Evolutionary conservation across 2,329 filamentous ascomycete species (phyloP).

Genomic region (Dactylellina parvicollis): DNA sequence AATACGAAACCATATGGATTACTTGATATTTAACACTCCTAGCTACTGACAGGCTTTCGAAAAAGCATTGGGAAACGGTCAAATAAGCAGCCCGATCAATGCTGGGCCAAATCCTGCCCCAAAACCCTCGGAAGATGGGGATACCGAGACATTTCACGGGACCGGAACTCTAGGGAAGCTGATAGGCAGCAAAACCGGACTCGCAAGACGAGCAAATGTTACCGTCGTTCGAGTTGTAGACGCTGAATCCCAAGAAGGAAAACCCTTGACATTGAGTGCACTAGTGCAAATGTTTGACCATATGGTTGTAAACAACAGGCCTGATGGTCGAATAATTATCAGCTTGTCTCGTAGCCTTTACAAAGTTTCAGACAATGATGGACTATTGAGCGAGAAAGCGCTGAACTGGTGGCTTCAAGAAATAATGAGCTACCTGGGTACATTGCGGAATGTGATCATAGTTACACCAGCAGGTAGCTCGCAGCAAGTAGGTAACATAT

Average conservation of each 20-base stretch:
- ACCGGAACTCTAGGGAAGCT: conserved; percentile 8
- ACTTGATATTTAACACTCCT: too few relatives aligned
- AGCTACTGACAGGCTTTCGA: conserved; percentile 10
- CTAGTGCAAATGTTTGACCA: conserved; percentile 11
- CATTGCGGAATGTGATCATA: background rate
- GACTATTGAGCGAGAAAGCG: background rate
- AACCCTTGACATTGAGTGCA: conserved; percentile 13
- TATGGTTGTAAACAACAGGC: background rate
- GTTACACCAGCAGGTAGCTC: background rate
- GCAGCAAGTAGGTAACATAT: background rate
- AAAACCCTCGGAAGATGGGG: background rate
- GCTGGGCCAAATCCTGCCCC: conserved; percentile 7
- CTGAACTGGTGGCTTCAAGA: conserved; percentile 12
- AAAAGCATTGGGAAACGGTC: background rate
- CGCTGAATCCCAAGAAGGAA: conserved; percentile 2
- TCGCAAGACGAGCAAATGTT: conserved; percentile 1
- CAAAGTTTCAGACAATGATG: background rate
- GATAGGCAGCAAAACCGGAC: conserved; percentile 4
- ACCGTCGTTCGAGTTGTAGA: conserved; percentile 1
- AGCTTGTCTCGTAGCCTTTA: background rate
- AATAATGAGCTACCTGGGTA: conserved; percentile 1
- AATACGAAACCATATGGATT: too few relatives aligned
- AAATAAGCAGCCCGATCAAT: conserved; percentile 6
- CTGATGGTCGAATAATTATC: background rate
- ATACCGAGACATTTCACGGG: background rate